A percentile compares a stretch with the other conserved stretches of the same genome.
phyloP scores from a whole-genome alignment of 73 alveolate genomes.

The Blepharisma stoltei region DNA sequence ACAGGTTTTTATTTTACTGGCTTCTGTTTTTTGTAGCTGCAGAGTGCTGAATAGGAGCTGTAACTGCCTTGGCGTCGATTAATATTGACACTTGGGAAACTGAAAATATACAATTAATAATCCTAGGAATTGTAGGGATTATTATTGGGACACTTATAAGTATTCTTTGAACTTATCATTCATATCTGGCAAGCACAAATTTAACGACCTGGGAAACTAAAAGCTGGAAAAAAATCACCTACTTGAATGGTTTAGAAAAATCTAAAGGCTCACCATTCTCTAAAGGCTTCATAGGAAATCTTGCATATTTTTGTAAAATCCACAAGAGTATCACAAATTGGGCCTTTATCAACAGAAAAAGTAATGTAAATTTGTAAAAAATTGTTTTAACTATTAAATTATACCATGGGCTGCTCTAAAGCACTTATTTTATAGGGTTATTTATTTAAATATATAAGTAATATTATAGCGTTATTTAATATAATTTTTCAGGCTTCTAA shows the following conservation, averaged over 20 bases:
- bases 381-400: no score
- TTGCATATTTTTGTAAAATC: neutral
- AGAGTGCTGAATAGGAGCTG: conserved; percentile 28
- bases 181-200: conserved; percentile 43
- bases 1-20: conserved; percentile 36
- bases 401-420: no score
- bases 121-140: neutral
- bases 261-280: conserved; percentile 47
- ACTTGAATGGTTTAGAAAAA: conserved; percentile 42
- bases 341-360: no score
- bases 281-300: conserved; percentile 36
- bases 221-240: conserved; percentile 47
- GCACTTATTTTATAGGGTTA: no score
- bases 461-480: no score
- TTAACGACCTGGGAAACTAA: conserved; percentile 66
- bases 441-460: no score
- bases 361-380: no score
- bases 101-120: neutral
- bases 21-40: neutral
- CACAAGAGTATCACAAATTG: no score
- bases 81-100: neutral
- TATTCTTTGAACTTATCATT: conserved; percentile 34
- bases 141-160: conserved; percentile 15
- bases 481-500: no score
- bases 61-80: neutral